These are phyloP conservation scores for Carex myosuroides DNA, from an alignment of 176 grass and related monocot species.

Conservation along the genomic window DNA sequence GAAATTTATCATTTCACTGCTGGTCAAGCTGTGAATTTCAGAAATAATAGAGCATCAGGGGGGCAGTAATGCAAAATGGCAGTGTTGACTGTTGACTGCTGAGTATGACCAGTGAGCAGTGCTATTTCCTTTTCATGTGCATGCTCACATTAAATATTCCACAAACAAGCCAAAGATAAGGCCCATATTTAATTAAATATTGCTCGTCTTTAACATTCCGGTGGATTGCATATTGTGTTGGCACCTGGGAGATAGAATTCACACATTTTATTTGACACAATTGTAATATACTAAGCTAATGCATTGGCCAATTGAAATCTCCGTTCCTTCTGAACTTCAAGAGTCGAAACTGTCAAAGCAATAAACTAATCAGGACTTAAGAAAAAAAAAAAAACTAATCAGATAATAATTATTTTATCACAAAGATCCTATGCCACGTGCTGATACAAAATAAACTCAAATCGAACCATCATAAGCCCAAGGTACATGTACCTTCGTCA, in stretches of 20 bases:
- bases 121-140: neutral
- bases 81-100: neutral
- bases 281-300: neutral
- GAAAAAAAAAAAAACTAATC: neutral
- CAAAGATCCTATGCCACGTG: neutral
- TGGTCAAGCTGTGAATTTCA: neutral
- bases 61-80: neutral
- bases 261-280: neutral
- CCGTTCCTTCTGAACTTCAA: neutral
- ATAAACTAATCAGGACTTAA: neutral
- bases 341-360: neutral
- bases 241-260: neutral
- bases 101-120: neutral
- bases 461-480: neutral
- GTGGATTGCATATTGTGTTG: neutral
- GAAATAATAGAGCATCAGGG: neutral
- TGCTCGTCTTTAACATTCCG: neutral
- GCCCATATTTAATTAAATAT: neutral
- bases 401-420: neutral
- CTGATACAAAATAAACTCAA: neutral
- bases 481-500: no score
- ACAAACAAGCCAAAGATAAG: neutral
- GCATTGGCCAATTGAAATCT: neutral
- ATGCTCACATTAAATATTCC: neutral
- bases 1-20: neutral